Evolutionary conservation across 345 rosid species (phyloP).

Genomic region (Gossypium turneri): DNA sequence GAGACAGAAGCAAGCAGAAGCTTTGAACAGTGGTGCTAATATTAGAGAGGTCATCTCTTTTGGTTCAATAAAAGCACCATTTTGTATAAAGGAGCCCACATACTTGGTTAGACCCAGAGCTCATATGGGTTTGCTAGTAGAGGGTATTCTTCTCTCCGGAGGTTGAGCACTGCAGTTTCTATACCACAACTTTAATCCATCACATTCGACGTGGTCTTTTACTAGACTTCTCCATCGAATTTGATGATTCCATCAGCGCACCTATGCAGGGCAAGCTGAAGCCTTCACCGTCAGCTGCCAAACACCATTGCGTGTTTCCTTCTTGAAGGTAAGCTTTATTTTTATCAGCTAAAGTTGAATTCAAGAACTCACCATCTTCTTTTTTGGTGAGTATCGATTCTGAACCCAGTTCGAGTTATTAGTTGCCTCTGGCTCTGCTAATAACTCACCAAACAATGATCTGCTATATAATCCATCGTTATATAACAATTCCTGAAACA

Average conservation of each 20-base stretch:
- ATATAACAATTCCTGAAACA: conserved; percentile 2
- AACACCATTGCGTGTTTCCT: not conserved
- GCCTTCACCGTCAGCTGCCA: not conserved
- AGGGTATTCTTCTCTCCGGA: not conserved
- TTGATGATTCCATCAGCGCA: not conserved
- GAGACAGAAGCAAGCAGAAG: conserved; percentile 51
- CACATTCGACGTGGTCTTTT: conserved; percentile 1
- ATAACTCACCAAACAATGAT: not conserved
- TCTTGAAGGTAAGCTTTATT: conserved; percentile 11
- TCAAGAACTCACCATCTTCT: not conserved
- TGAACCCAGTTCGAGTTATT: conserved; percentile 8
- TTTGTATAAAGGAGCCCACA: too few species aligned
- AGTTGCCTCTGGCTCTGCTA: not conserved
- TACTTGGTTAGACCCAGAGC: not conserved
- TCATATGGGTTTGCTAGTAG: not conserved
- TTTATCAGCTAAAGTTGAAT: not conserved
- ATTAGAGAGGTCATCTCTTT: too few species aligned
- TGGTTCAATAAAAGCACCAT: too few species aligned
- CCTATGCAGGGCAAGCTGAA: not conserved
- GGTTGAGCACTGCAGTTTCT: not conserved
- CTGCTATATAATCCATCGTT: not conserved
- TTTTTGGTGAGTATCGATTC: not conserved
- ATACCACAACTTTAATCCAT: not conserved
- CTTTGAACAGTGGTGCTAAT: conserved; percentile 27
- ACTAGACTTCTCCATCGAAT: not conserved